Conservation (phyloP, 2,329 filamentous ascomycete species). For the Endoconidiophora polonica region DNA sequence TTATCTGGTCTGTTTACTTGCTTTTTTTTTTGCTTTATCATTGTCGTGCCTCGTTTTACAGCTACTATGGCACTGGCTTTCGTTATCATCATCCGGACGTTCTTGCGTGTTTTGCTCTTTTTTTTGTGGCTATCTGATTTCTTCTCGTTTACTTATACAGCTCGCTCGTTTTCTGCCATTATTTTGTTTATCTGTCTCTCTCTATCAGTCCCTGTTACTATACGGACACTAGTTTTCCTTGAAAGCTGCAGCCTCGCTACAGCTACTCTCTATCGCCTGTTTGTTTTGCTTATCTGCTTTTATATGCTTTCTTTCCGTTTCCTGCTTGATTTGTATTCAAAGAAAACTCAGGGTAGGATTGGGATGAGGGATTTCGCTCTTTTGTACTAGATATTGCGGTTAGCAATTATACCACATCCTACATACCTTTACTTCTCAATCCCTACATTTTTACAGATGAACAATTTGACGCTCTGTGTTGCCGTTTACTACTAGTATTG, state of each 20-base stretch:
- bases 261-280: background rate
- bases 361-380: background rate
- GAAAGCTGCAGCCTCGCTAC: background rate
- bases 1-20: background rate
- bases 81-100: background rate
- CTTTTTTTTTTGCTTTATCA: background rate
- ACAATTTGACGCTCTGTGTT: too few relatives aligned
- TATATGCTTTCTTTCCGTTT: background rate
- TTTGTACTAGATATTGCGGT: conserved; percentile 2
- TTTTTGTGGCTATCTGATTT: too few relatives aligned
- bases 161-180: too few relatives aligned
- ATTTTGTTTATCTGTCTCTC: too few relatives aligned
- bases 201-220: too few relatives aligned
- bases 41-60: background rate
- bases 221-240: background rate
- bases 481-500: too few relatives aligned
- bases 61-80: background rate
- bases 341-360: background rate
- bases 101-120: too few relatives aligned
- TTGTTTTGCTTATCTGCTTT: background rate
- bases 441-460: too few relatives aligned
- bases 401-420: conserved; percentile 2
- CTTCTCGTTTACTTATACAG: too few relatives aligned
- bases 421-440: background rate
- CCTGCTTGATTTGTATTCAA: background rate